Base-by-base conservation (phyloP, 1,284 basidiomycete genomes). In the Austropuccinia psidii region DNA sequence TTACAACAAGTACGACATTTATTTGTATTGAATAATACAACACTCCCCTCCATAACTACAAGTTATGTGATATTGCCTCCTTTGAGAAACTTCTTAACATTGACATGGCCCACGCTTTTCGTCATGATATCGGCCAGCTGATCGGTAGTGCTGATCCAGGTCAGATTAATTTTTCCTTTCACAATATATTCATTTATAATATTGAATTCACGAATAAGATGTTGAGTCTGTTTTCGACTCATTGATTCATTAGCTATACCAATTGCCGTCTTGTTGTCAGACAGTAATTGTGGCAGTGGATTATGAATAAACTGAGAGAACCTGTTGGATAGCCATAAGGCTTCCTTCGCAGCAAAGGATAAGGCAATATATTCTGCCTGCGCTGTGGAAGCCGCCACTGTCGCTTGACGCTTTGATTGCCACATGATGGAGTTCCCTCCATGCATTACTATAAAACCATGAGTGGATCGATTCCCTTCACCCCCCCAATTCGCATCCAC, bases 111-210 rank as follows among this genome's bases (percentile, higher is more conserved):
- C 13, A 54, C 24, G 4, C 24, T 31, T 35, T 60, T 60, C 3
- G 57, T 60, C 29, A 60, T 33, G 6, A 60, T 60, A 9, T 60
- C n/a, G 57, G 57, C 57, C 21, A 60, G 19, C n/a, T 60, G 57
- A 4, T 7, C 29, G 4, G 31, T 60, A n/a, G 57, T 35, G 2
- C n/a, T 33, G 21, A 60, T 39, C 57, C 57, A 60, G 9, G 29
- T 35, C 9, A 60, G 29, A 3, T n/a, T 15, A 35, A 39, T 6
- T 35, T 60, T 33, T n/a, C 35, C n/a, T 8, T 2, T 3, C 8
- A 33, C 31, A 2, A 60, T 8, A 3, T 33, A 19, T 35, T 60
- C 57, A 60, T 60, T 60, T 29, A 60, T 39, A 35, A 35, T 17
- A 19, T 60, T n/a, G n/a, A 60, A 60, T 60, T 60, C 57, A 21